A percentile compares a stretch with the other conserved stretches of the same genome.
Evolutionary conservation across 202 grass and related monocot species (phyloP).

Genomic region (Eragrostis tef): DNA sequence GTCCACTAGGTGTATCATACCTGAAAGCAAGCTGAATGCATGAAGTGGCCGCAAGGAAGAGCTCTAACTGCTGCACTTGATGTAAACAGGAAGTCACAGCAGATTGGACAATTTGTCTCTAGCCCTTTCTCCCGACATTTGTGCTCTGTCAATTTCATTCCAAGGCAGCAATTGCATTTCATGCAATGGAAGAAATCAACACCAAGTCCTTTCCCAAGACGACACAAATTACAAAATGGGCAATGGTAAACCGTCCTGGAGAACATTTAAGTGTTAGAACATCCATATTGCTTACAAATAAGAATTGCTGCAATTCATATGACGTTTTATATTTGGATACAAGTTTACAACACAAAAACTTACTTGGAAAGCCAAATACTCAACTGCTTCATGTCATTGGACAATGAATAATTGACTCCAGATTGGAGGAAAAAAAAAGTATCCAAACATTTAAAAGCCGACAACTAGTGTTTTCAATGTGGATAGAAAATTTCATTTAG

Average conservation of each 20-base stretch:
- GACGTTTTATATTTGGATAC: not conserved
- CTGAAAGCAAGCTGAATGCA: slow-evolving; percentile 99
- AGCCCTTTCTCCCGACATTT: slow-evolving; percentile 92
- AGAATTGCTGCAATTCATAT: slow-evolving; percentile 23
- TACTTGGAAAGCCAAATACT: slow-evolving; percentile 25
- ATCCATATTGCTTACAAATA: slow-evolving; percentile 27
- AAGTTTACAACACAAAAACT: not conserved
- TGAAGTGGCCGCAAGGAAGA: slow-evolving; percentile 89
- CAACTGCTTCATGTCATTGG: slow-evolving; percentile 21
- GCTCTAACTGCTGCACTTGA: slow-evolving; percentile 86
- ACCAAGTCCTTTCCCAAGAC: slow-evolving; percentile 88
- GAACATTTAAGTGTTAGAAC: slow-evolving; percentile 45
- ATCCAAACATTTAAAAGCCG: slow-evolving; percentile 28
- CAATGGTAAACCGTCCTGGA: slow-evolving; percentile 91
- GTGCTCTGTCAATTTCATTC: slow-evolving; percentile 80
- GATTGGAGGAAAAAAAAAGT: slow-evolving; percentile 29
- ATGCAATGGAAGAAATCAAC: slow-evolving; percentile 98
- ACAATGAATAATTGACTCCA: not conserved
- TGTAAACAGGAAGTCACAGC: slow-evolving; percentile 93
- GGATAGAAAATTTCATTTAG: slow-evolving; percentile 26
- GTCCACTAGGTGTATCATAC: slow-evolving; percentile 53
- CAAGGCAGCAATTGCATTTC: slow-evolving; percentile 99
- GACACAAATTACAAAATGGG: slow-evolving; percentile 93
- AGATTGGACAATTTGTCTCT: slow-evolving; percentile 93
- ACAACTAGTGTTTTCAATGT: not conserved